These are phyloP conservation scores for Neofusicoccum ribis DNA, from an alignment of 2,329 filamentous ascomycete genomes.

Conservation along the genomic window DNA sequence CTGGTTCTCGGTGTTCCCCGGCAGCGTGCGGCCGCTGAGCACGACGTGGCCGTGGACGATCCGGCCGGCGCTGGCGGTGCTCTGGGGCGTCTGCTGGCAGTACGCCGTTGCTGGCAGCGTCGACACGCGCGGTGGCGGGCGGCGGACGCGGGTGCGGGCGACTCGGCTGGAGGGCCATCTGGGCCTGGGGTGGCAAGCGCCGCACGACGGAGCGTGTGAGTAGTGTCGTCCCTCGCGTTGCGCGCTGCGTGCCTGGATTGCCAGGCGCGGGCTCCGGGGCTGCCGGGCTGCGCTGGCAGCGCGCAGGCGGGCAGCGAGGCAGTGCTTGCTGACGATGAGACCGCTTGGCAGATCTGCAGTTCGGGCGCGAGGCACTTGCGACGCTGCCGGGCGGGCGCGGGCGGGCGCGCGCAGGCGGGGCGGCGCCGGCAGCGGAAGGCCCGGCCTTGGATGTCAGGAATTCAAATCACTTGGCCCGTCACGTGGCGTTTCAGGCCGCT, in stretches of 20 bases:
- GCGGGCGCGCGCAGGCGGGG: neutral
- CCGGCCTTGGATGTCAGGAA: constrained; percentile 16
- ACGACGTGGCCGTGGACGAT: constrained; percentile 48
- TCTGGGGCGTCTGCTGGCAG: constrained; percentile 49
- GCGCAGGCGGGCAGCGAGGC: neutral
- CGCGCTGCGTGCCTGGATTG: neutral
- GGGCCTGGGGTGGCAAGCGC: constrained; percentile 4
- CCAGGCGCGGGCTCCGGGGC: neutral
- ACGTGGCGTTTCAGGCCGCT: constrained; percentile 7
- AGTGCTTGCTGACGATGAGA: constrained; percentile 2
- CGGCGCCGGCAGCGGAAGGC: neutral
- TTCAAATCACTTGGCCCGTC: constrained; percentile 1
- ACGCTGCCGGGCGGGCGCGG: neutral
- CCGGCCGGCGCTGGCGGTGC: constrained; percentile 43
- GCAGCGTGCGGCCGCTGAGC: constrained; percentile 33
- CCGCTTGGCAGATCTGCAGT: constrained; percentile 12
- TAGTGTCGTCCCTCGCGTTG: neutral
- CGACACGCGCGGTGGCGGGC: no score
- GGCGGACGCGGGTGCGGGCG: constrained; percentile 9
- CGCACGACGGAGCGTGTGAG: constrained; percentile 15
- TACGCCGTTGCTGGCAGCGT: constrained; percentile 26
- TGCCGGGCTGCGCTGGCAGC: constrained; percentile 4
- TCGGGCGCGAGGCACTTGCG: constrained; percentile 11
- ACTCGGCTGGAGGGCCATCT: neutral
- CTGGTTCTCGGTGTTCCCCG: constrained; percentile 44